A percentile compares a stretch with the other conserved stretches of the same genome.
phyloP scores from a whole-genome alignment of 305 asterid species.

The Salvia sclarea region DNA sequence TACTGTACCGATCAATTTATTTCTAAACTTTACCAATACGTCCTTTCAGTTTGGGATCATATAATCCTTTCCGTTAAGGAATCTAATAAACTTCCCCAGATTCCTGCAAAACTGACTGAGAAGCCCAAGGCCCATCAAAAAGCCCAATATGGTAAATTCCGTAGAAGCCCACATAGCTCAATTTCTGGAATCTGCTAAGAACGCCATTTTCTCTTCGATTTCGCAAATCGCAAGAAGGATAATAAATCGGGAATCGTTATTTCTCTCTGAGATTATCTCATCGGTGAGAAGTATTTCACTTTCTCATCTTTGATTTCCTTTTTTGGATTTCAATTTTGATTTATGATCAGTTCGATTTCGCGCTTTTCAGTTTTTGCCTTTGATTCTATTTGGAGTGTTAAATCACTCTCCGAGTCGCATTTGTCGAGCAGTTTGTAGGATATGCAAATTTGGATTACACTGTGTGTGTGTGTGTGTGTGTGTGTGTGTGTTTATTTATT shows the following conservation, averaged over 20 bases:
- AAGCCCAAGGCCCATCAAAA: neutral
- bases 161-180: neutral
- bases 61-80: no score
- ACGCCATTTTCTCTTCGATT: neutral
- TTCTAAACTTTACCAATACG: no score
- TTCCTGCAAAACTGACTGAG: neutral
- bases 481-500: neutral
- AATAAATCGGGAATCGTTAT: neutral
- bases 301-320: neutral
- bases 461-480: neutral
- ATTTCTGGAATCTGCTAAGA: neutral
- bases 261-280: constrained; percentile 7
- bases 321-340: neutral
- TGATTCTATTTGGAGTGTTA: neutral
- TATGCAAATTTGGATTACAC: neutral
- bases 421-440: constrained; percentile 20
- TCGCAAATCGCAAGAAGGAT: neutral
- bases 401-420: neutral
- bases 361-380: neutral
- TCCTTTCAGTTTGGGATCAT: no score
- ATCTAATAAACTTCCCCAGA: no score
- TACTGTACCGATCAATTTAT: no score
- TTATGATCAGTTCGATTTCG: constrained; percentile 19
- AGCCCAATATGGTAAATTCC: neutral
- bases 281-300: constrained; percentile 17